Conservation (phyloP, 2,329 filamentous ascomycete species). For the Aureobasidium lini region DNA sequence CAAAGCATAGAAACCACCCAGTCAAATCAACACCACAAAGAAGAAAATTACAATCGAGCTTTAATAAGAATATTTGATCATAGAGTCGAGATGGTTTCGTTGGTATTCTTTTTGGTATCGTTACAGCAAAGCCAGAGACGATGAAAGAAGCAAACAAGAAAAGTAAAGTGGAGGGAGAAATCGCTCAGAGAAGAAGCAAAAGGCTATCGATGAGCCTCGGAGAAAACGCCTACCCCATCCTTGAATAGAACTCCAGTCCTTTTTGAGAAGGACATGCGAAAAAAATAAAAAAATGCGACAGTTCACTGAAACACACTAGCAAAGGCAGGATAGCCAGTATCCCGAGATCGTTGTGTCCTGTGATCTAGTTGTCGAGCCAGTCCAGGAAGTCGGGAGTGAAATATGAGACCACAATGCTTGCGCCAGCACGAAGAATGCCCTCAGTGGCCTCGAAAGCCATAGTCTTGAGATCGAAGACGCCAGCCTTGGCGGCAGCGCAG, state of each 20-base stretch:
- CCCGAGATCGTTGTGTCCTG: neutral
- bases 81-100: neutral
- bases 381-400: slow-evolving; percentile 75
- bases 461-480: slow-evolving; percentile 87
- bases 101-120: neutral
- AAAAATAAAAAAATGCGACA: too few species aligned
- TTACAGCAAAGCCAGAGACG: neutral
- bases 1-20: too few species aligned
- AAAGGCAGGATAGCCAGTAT: neutral
- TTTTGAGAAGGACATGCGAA: neutral
- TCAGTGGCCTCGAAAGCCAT: slow-evolving; percentile 96
- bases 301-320: neutral
- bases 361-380: slow-evolving; percentile 41
- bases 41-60: too few species aligned
- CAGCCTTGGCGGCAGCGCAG: slow-evolving; percentile 87
- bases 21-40: too few species aligned
- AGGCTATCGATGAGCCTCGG: neutral
- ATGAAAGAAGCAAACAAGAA: neutral
- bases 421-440: slow-evolving; percentile 85
- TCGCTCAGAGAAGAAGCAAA: neutral
- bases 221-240: neutral
- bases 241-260: neutral
- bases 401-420: slow-evolving; percentile 88
- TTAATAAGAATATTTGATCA: too few species aligned
- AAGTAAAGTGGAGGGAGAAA: neutral